Evolutionary conservation across 805 yeast genomes (phyloP).

Genomic region (Ogataea chonburiensis): DNA sequence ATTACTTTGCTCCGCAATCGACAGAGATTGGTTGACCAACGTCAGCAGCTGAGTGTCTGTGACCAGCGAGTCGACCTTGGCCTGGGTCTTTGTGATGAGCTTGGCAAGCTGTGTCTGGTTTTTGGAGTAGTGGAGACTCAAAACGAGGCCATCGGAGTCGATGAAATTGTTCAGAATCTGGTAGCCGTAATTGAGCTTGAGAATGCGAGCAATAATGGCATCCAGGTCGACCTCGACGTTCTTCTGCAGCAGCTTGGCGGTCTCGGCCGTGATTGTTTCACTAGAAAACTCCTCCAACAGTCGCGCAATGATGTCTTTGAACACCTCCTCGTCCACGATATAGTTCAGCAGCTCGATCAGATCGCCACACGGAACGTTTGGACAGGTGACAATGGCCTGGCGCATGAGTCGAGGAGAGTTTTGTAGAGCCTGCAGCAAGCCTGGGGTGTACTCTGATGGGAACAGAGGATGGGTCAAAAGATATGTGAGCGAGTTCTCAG

Average conservation of each 20-base stretch:
- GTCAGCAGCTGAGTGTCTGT: constrained; percentile 45
- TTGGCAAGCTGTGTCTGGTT: constrained; percentile 44
- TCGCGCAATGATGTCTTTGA: constrained; percentile 65
- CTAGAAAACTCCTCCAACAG: constrained; percentile 63
- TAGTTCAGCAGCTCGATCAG: constrained; percentile 58
- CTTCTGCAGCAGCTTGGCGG: constrained; percentile 37
- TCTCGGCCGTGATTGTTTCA: constrained; percentile 53
- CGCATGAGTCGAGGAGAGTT: constrained; percentile 64
- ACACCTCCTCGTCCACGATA: constrained; percentile 59
- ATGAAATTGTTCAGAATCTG: constrained; percentile 61
- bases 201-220: constrained; percentile 45
- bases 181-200: constrained; percentile 51
- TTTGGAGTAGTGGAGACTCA: constrained; percentile 58
- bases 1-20: constrained; percentile 21
- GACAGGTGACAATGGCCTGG: constrained; percentile 80
- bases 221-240: constrained; percentile 38
- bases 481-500: constrained; percentile 65
- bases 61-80: constrained; percentile 35
- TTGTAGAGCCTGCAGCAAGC: constrained; percentile 50
- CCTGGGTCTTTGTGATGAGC: constrained; percentile 48
- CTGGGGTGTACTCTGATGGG: constrained; percentile 58
- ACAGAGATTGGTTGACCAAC: constrained; percentile 44
- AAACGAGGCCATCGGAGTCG: constrained; percentile 67
- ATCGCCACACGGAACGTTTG: constrained; percentile 63
- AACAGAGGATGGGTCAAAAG: constrained; percentile 85